These are phyloP conservation scores for Thelonectria discophora DNA, from an alignment of 2,329 filamentous ascomycete species.

Conservation along the genomic window DNA sequence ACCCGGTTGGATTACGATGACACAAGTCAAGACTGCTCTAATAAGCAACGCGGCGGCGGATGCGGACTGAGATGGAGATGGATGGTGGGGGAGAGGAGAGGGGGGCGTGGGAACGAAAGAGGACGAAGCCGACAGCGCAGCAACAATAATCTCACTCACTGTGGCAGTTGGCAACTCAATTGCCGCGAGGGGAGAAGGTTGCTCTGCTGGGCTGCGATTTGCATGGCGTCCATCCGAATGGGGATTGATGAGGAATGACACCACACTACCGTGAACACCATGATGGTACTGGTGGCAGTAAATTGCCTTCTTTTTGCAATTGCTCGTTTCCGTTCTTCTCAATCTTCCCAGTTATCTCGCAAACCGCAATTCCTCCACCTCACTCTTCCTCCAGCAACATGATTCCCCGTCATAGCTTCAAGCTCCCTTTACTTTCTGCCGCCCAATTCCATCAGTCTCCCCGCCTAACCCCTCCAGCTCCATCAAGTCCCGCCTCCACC, in stretches of 20 bases:
- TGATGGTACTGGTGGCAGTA: background rate
- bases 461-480: constrained; percentile 9
- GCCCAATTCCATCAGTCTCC: background rate
- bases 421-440: background rate
- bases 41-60: background rate
- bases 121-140: background rate
- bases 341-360: too few species aligned
- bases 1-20: background rate
- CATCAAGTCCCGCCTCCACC: background rate
- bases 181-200: background rate
- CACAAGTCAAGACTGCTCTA: background rate
- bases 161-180: too few species aligned
- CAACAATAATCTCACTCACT: too few species aligned
- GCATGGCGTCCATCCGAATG: background rate
- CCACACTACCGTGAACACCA: constrained; percentile 11
- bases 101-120: background rate
- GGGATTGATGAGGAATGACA: constrained; percentile 11
- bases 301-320: background rate
- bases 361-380: background rate
- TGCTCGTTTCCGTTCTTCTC: background rate
- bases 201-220: background rate
- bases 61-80: background rate
- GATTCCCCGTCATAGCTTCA: background rate
- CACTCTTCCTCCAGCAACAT: background rate
- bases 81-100: background rate